These are phyloP conservation scores for Zymoseptoria tritici DNA, from an alignment of 2,329 filamentous ascomycete genomes.

Conservation along the genomic window DNA sequence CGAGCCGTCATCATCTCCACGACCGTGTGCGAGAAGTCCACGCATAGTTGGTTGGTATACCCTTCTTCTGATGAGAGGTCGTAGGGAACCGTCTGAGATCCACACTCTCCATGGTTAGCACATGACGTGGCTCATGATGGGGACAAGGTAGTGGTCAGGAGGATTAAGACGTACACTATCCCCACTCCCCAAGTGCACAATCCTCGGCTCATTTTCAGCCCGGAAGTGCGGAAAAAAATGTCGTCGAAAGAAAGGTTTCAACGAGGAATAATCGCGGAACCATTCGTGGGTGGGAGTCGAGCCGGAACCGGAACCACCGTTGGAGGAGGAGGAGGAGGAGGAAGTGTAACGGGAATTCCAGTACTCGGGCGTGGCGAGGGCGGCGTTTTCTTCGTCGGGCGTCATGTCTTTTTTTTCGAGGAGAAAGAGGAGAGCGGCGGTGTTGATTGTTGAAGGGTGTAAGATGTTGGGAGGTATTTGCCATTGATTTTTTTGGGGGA, in stretches of 20 bases:
- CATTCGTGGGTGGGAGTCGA: slow-evolving; percentile 46
- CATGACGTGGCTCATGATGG: too few species aligned
- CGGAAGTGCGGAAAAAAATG: slow-evolving; percentile 35
- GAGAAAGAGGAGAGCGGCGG: not conserved
- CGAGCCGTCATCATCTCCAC: slow-evolving; percentile 46
- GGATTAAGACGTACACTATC: slow-evolving; percentile 42
- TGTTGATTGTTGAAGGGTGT: not conserved
- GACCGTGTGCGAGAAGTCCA: slow-evolving; percentile 50
- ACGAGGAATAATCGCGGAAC: slow-evolving; percentile 44
- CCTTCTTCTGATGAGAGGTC: slow-evolving; percentile 39
- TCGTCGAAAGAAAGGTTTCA: slow-evolving; percentile 42
- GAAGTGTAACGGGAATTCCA: slow-evolving; percentile 45
- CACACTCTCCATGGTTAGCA: not conserved
- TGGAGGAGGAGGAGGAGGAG: slow-evolving; percentile 17
- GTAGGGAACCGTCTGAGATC: slow-evolving; percentile 43
- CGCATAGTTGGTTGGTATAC: slow-evolving; percentile 51
- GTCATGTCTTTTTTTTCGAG: slow-evolving; percentile 2
- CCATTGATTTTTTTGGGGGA: too few species aligned
- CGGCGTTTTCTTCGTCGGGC: slow-evolving; percentile 25
- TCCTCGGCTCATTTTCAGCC: slow-evolving; percentile 31
- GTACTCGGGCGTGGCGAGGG: slow-evolving; percentile 38
- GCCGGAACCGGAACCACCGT: slow-evolving; percentile 1
- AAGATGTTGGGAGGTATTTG: not conserved
- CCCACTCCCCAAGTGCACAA: slow-evolving; percentile 53
- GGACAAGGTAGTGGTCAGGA: not conserved